Percentiles rank a stretch among this genome's conserved stretches.
These are phyloP conservation scores for Linum trigynum DNA, from an alignment of 345 rosid species.

Conservation along the genomic window DNA sequence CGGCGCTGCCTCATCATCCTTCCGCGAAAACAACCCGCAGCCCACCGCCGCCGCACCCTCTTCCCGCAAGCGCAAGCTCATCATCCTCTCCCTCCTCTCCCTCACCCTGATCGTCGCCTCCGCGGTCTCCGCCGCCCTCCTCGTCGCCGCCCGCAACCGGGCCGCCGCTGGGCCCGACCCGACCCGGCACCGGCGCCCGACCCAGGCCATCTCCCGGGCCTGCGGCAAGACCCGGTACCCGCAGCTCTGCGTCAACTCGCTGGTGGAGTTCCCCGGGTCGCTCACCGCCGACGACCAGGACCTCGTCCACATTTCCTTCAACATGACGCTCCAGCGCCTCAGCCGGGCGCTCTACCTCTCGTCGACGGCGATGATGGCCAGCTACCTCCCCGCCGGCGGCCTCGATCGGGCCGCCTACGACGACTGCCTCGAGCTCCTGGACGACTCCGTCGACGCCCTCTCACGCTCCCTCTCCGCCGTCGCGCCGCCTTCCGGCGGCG, in stretches of 20 bases:
- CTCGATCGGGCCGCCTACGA: conserved; percentile 68
- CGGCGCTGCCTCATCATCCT: not conserved
- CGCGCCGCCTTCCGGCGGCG: conserved; percentile 18
- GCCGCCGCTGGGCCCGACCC: conserved; percentile 7
- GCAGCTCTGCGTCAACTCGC: conserved; percentile 53
- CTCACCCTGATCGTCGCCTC: conserved; percentile 46
- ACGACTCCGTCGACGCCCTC: conserved; percentile 74
- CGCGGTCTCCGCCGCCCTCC: conserved; percentile 36
- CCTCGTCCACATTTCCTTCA: conserved; percentile 85
- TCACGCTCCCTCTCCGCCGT: conserved; percentile 54
- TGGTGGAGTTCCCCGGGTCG: conserved; percentile 62
- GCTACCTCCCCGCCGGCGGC: conserved; percentile 44
- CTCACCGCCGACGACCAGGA: conserved; percentile 46
- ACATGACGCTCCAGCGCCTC: conserved; percentile 83
- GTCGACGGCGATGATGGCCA: conserved; percentile 32
- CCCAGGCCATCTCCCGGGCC: conserved; percentile 55
- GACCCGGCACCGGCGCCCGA: conserved; percentile 39
- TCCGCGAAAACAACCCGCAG: not conserved
- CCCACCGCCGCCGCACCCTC: conserved; percentile 4
- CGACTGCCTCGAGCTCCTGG: conserved; percentile 81
- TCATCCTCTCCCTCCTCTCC: conserved; percentile 37
- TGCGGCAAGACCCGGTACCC: conserved; percentile 65
- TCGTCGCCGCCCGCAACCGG: conserved; percentile 29
- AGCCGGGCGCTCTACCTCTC: conserved; percentile 61
- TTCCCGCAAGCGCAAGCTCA: conserved; percentile 26